Evolutionary conservation across 371 early-diverging fungal species (phyloP).

Genomic region (Mortierella sp.): DNA sequence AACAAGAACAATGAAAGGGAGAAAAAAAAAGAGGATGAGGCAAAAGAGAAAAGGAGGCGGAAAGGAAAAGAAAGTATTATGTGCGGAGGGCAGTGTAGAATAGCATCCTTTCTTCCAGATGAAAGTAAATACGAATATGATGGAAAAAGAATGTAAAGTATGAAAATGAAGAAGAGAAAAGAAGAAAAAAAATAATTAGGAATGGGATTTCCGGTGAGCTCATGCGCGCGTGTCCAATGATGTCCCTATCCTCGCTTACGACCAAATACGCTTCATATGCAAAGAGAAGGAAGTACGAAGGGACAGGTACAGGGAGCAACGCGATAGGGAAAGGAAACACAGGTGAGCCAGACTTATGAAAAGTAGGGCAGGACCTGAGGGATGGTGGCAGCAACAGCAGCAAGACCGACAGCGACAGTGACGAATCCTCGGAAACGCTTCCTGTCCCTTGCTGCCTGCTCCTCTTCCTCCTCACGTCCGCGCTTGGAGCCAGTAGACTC

Average conservation of each 20-base stretch:
- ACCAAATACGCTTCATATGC: neutral
- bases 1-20: neutral
- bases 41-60: neutral
- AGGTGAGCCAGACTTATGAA: conserved; percentile 4
- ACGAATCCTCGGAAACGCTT: conserved; percentile 36
- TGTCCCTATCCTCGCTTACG: neutral
- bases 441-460: conserved; percentile 21
- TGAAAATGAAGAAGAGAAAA: neutral
- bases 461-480: conserved; percentile 35
- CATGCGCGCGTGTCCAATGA: neutral
- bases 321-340: neutral
- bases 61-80: neutral
- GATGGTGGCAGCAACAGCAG: conserved; percentile 20
- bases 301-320: too few relatives aligned
- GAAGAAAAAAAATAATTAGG: neutral
- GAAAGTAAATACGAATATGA: neutral
- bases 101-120: neutral
- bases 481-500: conserved; percentile 22
- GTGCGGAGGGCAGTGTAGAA: neutral
- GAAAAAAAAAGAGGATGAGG: neutral
- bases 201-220: neutral
- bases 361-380: conserved; percentile 43
- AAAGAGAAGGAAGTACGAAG: neutral
- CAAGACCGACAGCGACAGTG: conserved; percentile 36
- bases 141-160: neutral